A percentile compares a stretch with the other conserved stretches of the same genome.
phyloP scores from a whole-genome alignment of 306 rosid genomes.

The Gillenia trifoliata region DNA sequence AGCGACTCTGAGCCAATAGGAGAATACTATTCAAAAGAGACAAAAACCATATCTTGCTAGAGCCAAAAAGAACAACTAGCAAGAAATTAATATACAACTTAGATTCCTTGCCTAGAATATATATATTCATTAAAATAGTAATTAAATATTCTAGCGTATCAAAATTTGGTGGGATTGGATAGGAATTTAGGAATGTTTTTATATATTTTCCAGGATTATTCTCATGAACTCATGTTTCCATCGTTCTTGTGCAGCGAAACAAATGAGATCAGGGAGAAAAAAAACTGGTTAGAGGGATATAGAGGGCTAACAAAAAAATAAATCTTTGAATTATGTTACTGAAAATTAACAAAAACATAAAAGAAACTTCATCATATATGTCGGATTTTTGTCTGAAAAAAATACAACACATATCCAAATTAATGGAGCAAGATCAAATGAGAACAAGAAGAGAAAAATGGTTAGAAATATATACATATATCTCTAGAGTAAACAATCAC shows the following conservation, averaged over 20 bases:
- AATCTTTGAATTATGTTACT: background rate
- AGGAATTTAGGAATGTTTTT: background rate
- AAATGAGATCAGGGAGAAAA: background rate
- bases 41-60: conserved; percentile 35
- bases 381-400: background rate
- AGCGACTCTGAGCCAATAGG: conserved; percentile 25
- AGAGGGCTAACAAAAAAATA: background rate
- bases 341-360: background rate
- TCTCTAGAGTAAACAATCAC: background rate
- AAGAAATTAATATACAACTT: background rate
- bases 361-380: background rate
- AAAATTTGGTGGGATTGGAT: background rate
- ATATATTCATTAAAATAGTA: too few species aligned
- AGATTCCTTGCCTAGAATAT: background rate
- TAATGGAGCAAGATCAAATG: background rate
- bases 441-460: background rate
- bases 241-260: background rate
- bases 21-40: conserved; percentile 29
- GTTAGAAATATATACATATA: too few species aligned
- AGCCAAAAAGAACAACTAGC: conserved; percentile 35
- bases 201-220: background rate
- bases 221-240: background rate
- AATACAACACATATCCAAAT: too few species aligned
- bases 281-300: background rate
- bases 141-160: background rate